Base-by-base conservation (phyloP, 2,329 filamentous ascomycete species). In the Fulvia fulva region DNA sequence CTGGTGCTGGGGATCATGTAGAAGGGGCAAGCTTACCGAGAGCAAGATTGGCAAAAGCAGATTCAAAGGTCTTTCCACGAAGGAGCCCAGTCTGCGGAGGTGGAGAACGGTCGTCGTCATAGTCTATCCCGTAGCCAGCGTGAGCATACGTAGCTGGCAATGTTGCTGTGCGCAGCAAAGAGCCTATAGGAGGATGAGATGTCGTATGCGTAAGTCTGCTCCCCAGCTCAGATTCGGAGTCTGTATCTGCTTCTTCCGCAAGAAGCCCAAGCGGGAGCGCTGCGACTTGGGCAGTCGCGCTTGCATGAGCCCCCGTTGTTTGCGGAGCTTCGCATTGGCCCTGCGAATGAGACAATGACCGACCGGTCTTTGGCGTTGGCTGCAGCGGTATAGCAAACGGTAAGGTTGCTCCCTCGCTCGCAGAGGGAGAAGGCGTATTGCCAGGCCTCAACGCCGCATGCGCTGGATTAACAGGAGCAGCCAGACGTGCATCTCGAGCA, bases 331-430 rank as follows among this genome's bases (percentile, higher is more conserved):
- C 69, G 16, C 66, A 63, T 58, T 71, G 67, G 8, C 67, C 69
- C 53, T 71, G 93, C 0, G 93, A 97, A 74, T 97, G 97, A 4
- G 94, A 97, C 74, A 97, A 91, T 5, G 94, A 99, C 45, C 94
- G 87, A 68, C 96, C 94, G 1, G 90, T 91, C 74, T 97, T 97
- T 1, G 90, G 90, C 0, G 90, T 94, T 0, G 93, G 91, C 63
- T 96, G 90, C 21, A 96, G 80, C 3, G 91, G 91, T 65, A 96
- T 95, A 6, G 89, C 83, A 68, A 96, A 96, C 0, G 91, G 90
- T 55, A 96, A 89, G 30, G 75, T 41, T 19, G 58, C 61, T 22
- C 66, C 77, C 57, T 78, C 74, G 58, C 70, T 68, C 3, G 68
- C 67, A 28, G 57, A 71, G 61, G 58, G 68, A 43, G 69, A 71